These are phyloP conservation scores for Phytophthora uliginosa DNA, from an alignment of 352 stramenopile genomes.

Conservation along the genomic window DNA sequence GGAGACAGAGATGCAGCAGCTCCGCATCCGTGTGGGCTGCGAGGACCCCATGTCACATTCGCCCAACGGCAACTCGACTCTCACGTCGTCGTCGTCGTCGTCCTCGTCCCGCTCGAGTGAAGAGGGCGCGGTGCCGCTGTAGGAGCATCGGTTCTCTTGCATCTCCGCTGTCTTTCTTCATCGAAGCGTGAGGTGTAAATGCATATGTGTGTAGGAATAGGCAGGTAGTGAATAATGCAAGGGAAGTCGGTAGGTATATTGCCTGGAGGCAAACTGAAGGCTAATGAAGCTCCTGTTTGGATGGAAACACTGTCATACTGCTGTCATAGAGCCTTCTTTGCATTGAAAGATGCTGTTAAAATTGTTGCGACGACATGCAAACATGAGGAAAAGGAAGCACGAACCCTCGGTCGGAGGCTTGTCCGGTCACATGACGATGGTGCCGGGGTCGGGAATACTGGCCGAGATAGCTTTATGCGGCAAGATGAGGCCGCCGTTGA, in stretches of 20 bases:
- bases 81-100: conserved; percentile 54
- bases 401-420: background rate
- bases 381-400: conserved; percentile 8
- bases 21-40: conserved; percentile 36
- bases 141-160: conserved; percentile 7
- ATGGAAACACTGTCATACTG: conserved; percentile 13
- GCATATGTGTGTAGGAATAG: conserved; percentile 35
- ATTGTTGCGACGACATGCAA: conserved; percentile 26
- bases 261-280: conserved; percentile 11
- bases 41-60: conserved; percentile 22
- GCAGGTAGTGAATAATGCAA: conserved; percentile 30
- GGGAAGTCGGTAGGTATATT: conserved; percentile 19
- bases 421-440: conserved; percentile 86
- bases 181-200: conserved; percentile 13
- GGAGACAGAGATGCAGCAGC: conserved; percentile 57
- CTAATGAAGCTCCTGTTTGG: conserved; percentile 32
- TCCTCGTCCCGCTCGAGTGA: conserved; percentile 29
- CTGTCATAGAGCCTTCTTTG: background rate
- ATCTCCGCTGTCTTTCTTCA: background rate
- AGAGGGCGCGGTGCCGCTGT: conserved; percentile 37
- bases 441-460: conserved; percentile 87
- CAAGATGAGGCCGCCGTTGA: conserved; percentile 90
- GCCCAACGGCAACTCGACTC: conserved; percentile 52
- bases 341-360: conserved; percentile 10
- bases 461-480: conserved; percentile 91